These are phyloP conservation scores for Boechera retrofracta DNA, from an alignment of 345 rosid genomes.

Conservation along the genomic window DNA sequence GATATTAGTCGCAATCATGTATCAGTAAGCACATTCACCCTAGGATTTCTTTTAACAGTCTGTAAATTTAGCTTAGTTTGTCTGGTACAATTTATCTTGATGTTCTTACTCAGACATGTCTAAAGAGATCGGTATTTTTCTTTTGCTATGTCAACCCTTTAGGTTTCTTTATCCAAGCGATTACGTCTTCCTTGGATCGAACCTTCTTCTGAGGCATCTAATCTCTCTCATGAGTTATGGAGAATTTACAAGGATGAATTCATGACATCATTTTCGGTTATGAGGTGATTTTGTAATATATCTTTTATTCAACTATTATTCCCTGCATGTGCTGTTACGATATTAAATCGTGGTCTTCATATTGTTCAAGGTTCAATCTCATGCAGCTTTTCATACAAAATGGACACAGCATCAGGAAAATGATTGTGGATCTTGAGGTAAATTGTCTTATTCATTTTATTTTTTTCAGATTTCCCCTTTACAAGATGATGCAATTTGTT, in stretches of 20 bases:
- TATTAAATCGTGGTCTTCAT: slow-evolving; percentile 25
- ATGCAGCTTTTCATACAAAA: slow-evolving; percentile 75
- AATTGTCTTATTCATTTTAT: slow-evolving; percentile 43
- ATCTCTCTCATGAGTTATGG: slow-evolving; percentile 72
- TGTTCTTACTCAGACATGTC: slow-evolving; percentile 32
- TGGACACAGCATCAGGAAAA: slow-evolving; percentile 68
- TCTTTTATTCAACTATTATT: slow-evolving; percentile 24
- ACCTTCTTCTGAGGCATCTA: slow-evolving; percentile 52
- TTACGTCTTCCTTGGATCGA: slow-evolving; percentile 76
- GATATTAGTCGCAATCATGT: slow-evolving; percentile 74
- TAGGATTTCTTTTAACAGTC: not conserved
- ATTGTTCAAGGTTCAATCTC: slow-evolving; percentile 80
- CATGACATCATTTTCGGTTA: slow-evolving; percentile 78
- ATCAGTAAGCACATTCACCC: slow-evolving; percentile 66
- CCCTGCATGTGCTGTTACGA: slow-evolving; percentile 15
- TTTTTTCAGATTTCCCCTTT: slow-evolving; percentile 3
- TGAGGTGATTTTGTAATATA: slow-evolving; percentile 63
- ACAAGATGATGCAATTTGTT: slow-evolving; percentile 27
- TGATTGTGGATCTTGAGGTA: slow-evolving; percentile 94
- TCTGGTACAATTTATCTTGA: slow-evolving; percentile 14
- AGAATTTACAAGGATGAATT: slow-evolving; percentile 82
- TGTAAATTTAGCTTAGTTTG: slow-evolving; percentile 23
- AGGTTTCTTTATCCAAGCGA: slow-evolving; percentile 86
- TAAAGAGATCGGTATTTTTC: slow-evolving; percentile 25
- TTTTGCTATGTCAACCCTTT: slow-evolving; percentile 40